Conservation (phyloP, 345 rosid species). For the Salix brachista region DNA sequence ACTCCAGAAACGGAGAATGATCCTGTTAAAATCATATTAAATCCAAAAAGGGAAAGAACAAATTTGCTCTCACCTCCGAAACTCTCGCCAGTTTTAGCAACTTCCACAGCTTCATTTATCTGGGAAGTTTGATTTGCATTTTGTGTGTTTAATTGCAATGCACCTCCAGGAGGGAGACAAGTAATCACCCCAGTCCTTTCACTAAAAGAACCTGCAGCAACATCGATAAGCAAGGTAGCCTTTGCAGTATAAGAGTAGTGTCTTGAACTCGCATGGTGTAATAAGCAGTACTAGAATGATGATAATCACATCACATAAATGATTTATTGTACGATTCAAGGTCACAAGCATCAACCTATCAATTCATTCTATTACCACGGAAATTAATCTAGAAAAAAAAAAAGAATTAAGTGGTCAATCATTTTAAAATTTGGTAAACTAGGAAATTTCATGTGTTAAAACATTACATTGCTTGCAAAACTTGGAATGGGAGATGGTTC, state of each 20-base stretch:
- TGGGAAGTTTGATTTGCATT: slow-evolving; percentile 5
- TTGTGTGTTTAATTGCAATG: neutral
- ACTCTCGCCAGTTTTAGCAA: slow-evolving; percentile 1
- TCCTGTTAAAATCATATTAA: neutral
- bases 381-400: too few species aligned
- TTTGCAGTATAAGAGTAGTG: neutral
- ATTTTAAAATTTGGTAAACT: too few species aligned
- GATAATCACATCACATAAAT: too few species aligned
- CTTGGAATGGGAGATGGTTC: too few species aligned
- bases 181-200: neutral
- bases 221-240: neutral
- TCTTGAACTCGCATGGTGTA: neutral
- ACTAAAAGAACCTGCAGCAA: slow-evolving; percentile 20
- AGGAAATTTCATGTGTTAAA: too few species aligned
- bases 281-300: neutral
- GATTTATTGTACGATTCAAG: neutral
- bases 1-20: neutral
- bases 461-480: too few species aligned
- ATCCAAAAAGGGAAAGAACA: neutral
- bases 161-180: neutral
- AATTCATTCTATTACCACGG: neutral
- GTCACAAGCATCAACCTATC: neutral
- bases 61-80: slow-evolving; percentile 5
- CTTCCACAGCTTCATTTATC: slow-evolving; percentile 2
- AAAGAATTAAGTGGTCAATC: too few species aligned